These are phyloP conservation scores for Thalassia testudinum DNA, from an alignment of 116 monocot genomes.

Conservation along the genomic window DNA sequence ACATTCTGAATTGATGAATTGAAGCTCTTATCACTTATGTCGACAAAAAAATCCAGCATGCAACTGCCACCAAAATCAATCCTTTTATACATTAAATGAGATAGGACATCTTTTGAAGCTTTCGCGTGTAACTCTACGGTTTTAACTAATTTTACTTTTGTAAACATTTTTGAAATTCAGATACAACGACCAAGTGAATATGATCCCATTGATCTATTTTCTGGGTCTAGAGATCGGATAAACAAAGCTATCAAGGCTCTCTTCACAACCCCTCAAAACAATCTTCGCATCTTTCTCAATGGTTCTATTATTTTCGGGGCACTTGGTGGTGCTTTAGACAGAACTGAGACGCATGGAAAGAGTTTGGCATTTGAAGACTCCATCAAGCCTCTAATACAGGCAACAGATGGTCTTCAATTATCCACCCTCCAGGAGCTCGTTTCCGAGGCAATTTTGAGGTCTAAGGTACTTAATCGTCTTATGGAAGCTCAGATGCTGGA, in stretches of 20 bases:
- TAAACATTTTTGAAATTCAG: conserved; percentile 18
- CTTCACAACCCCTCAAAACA: conserved; percentile 65
- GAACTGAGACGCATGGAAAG: conserved; percentile 7
- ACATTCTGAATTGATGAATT: too few relatives aligned
- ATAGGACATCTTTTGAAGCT: too few relatives aligned
- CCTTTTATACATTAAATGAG: too few relatives aligned
- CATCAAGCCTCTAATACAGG: conserved; percentile 13
- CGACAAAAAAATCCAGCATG: too few relatives aligned
- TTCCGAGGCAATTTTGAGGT: conserved; percentile 40
- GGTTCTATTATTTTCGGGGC: conserved; percentile 61
- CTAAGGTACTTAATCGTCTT: conserved; percentile 42
- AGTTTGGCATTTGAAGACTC: conserved; percentile 23
- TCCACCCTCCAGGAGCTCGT: conserved; percentile 45
- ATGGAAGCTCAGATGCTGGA: conserved; percentile 68
- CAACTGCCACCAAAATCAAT: too few relatives aligned
- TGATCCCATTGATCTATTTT: conserved; percentile 90
- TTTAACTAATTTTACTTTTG: too few relatives aligned
- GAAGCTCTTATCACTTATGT: too few relatives aligned
- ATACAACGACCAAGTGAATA: conserved; percentile 55
- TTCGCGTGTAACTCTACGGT: too few relatives aligned
- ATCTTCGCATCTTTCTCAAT: conserved; percentile 69
- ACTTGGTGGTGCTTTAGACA: conserved; percentile 36
- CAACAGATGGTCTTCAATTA: conserved; percentile 19
- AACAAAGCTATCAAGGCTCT: conserved; percentile 39
- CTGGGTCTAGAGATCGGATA: conserved; percentile 57